Evolutionary conservation across 2,329 filamentous ascomycete species (phyloP).

Genomic region (Monosporascus sp.): DNA sequence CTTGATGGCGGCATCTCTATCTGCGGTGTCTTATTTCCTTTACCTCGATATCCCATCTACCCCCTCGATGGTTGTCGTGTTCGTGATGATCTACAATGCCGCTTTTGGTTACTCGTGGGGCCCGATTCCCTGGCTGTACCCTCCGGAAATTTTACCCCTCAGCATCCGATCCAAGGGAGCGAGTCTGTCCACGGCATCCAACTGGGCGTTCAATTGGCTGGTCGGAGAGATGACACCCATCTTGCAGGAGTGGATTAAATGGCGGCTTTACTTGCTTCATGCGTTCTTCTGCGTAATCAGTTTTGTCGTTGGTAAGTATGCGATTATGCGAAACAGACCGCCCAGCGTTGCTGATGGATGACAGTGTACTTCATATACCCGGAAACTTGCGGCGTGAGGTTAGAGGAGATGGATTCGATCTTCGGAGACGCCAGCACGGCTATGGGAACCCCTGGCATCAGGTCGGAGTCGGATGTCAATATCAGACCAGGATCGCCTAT

Average conservation of each 20-base stretch:
- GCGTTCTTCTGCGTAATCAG: conserved; percentile 94
- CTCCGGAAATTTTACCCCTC: conserved; percentile 93
- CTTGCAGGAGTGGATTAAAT: conserved; percentile 84
- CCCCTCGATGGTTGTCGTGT: conserved; percentile 79
- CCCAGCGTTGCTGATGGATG: conserved; percentile 10
- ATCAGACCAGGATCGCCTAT: conserved; percentile 74
- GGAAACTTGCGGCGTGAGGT: conserved; percentile 87
- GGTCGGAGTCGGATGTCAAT: conserved; percentile 72
- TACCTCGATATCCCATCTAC: conserved; percentile 77
- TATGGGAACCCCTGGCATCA: conserved; percentile 70
- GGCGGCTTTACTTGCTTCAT: conserved; percentile 91
- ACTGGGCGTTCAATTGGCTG: conserved; percentile 98
- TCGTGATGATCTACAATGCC: conserved; percentile 98
- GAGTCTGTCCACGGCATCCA: conserved; percentile 90
- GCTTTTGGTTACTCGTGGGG: conserved; percentile 95
- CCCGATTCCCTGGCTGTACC: conserved; percentile 96
- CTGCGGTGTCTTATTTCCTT: conserved; percentile 90
- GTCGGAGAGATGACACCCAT: conserved; percentile 94
- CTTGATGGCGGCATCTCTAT: conserved; percentile 83
- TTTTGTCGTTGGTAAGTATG: conserved; percentile 84
- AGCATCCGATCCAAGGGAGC: conserved; percentile 97
- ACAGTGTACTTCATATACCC: conserved; percentile 96
- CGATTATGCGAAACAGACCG: not conserved
- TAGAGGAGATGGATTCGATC: conserved; percentile 93
- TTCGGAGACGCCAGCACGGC: conserved; percentile 90